Base-by-base conservation (phyloP, 208 protist genomes). In the Acanthamoeba triangularis region DNA sequence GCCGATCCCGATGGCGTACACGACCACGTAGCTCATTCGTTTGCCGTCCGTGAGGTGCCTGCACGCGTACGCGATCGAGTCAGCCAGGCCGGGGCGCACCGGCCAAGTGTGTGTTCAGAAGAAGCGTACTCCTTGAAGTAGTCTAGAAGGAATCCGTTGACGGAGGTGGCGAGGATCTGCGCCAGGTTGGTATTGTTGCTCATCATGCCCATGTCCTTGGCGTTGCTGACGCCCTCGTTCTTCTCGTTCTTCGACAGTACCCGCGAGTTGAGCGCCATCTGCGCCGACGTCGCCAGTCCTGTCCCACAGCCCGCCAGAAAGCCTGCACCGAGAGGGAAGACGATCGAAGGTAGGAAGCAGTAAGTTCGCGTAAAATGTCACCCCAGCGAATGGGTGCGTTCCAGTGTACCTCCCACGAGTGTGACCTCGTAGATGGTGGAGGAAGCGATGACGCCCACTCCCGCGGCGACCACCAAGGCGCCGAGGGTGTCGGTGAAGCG, bases 171-270 rank as follows among this genome's bases (percentile, higher is more conserved):
- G 28, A 78, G 37, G 69, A 78, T 78, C 69, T 78, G 69, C 16
- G 69, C 69, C 6, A 78, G n/a, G 30, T 78, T 78, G 69, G 69
- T 78, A 30, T 78, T 78, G 69, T 78, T 78, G 69, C 69, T 78
- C 69, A 78, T 78, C 33, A 78, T 44, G 69, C 69, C 69, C 69
- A 78, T 78, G 8, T 78, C 69, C n/a, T 47, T 47, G 37, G 69
- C 69, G 20, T 78, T 78, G n/a, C 69, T 78, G 11, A 35, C 69
- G 13, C 8, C 69, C 69, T 78, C 69, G 25, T 44, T 78, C 69
- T 23, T 37, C 16, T 78, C 69, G 33, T 78, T 78, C 69, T 78
- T 35, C 23, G 69, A 78, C 37, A 78, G 37, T 8, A 78, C 69
- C 7, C 69, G 16, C 37, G 69, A 78, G 69, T 78, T 78, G 37